phyloP scores from a whole-genome alignment of 2,329 filamentous ascomycete species.

The Pyrenochaeta sp. region DNA sequence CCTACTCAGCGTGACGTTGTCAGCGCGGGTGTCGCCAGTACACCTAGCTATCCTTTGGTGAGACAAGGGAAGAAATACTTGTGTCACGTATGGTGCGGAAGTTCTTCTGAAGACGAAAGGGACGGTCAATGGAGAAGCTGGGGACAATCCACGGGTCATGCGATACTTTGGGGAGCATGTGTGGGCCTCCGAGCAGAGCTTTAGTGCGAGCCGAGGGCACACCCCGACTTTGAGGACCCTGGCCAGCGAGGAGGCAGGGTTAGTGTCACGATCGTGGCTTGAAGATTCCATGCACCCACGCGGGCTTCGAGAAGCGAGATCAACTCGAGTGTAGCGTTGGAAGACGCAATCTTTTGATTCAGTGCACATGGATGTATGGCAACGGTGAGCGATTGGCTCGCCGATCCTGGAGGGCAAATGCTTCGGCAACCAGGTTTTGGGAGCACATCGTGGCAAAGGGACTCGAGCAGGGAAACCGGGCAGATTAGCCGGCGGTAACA shows the following conservation, averaged over 20 bases:
- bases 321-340: slow-evolving; percentile 42
- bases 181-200: slow-evolving; percentile 45
- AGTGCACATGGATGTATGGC: slow-evolving; percentile 24
- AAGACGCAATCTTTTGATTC: slow-evolving; percentile 43
- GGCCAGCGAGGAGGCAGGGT: slow-evolving; percentile 32
- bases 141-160: slow-evolving; percentile 41
- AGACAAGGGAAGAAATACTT: no score
- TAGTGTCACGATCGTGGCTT: slow-evolving; percentile 48
- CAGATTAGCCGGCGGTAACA: neutral
- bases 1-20: neutral
- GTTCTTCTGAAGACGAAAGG: slow-evolving; percentile 15
- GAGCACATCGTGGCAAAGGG: slow-evolving; percentile 18
- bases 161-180: slow-evolving; percentile 45
- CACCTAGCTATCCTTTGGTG: no score
- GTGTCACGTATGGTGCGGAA: neutral
- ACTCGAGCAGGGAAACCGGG: no score
- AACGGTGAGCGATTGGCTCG: slow-evolving; percentile 34
- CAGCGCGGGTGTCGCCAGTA: neutral
- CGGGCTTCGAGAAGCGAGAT: slow-evolving; percentile 51
- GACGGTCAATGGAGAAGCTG: slow-evolving; percentile 35
- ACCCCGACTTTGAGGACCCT: slow-evolving; percentile 36
- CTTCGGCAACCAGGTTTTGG: slow-evolving; percentile 23
- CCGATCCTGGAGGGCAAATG: slow-evolving; percentile 30
- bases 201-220: slow-evolving; percentile 41
- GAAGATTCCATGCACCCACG: slow-evolving; percentile 48